Base-by-base conservation (phyloP, 2,329 filamentous ascomycete species). In the Saccharata proteae region DNA sequence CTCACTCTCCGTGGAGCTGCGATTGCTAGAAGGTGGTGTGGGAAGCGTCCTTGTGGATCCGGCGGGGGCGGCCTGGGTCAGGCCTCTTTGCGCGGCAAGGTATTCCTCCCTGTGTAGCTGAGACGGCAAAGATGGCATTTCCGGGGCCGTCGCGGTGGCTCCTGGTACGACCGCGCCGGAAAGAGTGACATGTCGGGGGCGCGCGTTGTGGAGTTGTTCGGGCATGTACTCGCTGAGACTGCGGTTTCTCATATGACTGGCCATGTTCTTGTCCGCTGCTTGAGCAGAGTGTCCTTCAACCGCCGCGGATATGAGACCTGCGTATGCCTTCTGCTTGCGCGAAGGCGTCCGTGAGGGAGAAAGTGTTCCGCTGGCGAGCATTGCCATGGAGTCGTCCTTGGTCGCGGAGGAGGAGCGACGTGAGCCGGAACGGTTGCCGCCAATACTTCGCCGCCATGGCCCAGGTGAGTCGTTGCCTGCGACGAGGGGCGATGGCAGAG, bases 191-290 rank as follows among this genome's bases (percentile, higher is more conserved):
- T 83, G 77, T 25, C 84, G 72, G 18, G 62, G 59, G 47, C 74
- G 80, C 1, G 77, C 67, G 29, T 80, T 69, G 25, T 74, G 66
- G 40, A 78, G 62, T 4, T 71, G 61, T 32, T 90, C 80, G 2
- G 85, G 84, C 0, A 75, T 68, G 54, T 93, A 93, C 41, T 94
- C 86, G 59, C 85, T 93, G 16, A 90, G 62, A 54, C 86, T 94
- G 44, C 86, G 71, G 52, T 90, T 85, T 37, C 81, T 71, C 9
- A 64, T 62, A 52, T 83, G 80, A 12, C 40, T 44, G 16, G 40
- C 40, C 22, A 53, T 51, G 35, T 45, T 49, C 37, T 46, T 49
- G 26, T 48, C 45, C 24, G 52, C 45, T 8, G 44, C 38, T 23
- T 45, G 42, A 8, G 49, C 52, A 10, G 49, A 47, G 3, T 47